Base-by-base conservation (phyloP, 345 rosid species). In the Rhizophora mangle region DNA sequence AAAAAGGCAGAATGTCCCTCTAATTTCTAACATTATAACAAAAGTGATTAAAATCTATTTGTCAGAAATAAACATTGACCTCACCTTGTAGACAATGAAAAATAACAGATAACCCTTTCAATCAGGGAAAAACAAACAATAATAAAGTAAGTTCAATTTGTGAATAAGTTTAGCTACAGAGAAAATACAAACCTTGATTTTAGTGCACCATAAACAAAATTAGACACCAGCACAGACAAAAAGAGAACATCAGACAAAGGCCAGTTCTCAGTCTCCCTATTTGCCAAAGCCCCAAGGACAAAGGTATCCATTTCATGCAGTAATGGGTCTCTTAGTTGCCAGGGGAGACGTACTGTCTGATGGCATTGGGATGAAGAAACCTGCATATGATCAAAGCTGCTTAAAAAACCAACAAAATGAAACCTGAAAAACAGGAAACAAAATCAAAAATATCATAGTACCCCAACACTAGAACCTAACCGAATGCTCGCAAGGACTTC, bases 291-390 rank as follows among this genome's bases (percentile, higher is more conserved):
- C 71, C 82, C 87, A 72, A 79, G 79, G 69, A 89, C 64, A 79
- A 74, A 73, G 53, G 76, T 76, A 77, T 91, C 96, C 91, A 89
- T 76, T 80, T 91, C 96, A 69, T 77, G 84, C 84, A 87, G 78
- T 73, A 94, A 82, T 19, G 82, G 81, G 70, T 94, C 97, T 75
- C 88, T 91, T 64, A 94, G 77, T 78, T 85, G 83, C 34, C 76
- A 78, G 31, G 96, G 96, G 78, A 94, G 87, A 71, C 70, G 74
- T 60, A 84, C 79, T 63, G 68, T 82, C 69, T 80, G 90, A 73
- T 80, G 79, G 67, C 65, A 69, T 68, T 61, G 80, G 68, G 59
- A 80, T 55, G 73, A 36, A 56, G 81, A 78, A 78, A 73, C 82
- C 98, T 94, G 79, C 49, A 70, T 39, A 15, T 62, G 19, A 72